Conservation (phyloP, 2,329 filamentous ascomycete species). For the Acarospora socialis region DNA sequence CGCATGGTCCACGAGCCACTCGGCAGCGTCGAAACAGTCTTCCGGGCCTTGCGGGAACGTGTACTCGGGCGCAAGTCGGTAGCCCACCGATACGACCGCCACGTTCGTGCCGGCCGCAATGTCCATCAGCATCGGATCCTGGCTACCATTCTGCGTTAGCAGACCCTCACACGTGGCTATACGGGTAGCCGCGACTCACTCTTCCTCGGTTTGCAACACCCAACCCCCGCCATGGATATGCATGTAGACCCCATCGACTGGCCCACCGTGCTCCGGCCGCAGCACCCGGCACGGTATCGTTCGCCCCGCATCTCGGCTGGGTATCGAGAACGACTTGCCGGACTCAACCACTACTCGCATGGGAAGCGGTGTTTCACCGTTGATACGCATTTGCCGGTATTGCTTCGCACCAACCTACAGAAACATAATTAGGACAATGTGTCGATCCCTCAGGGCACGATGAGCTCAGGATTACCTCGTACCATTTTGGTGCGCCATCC, state of each 20-base stretch:
- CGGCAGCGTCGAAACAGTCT: slow-evolving; percentile 43
- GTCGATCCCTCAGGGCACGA: background rate
- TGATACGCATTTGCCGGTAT: slow-evolving; percentile 40
- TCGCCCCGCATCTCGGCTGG: slow-evolving; percentile 37
- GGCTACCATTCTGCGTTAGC: slow-evolving; percentile 17
- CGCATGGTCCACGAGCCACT: slow-evolving; percentile 37
- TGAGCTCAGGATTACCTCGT: slow-evolving; percentile 26
- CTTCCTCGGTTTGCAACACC: slow-evolving; percentile 21
- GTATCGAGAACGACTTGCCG: slow-evolving; percentile 34
- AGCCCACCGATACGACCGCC: slow-evolving; percentile 41
- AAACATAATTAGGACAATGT: slow-evolving; percentile 2
- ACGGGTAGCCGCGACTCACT: slow-evolving; percentile 19
- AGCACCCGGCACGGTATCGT: slow-evolving; percentile 40
- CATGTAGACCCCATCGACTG: slow-evolving; percentile 32
- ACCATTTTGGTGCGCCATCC: slow-evolving; percentile 35
- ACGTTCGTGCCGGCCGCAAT: slow-evolving; percentile 36
- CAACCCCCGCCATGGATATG: slow-evolving; percentile 43
- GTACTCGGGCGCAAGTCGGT: slow-evolving; percentile 45
- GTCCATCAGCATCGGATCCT: slow-evolving; percentile 34
- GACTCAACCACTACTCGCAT: slow-evolving; percentile 31
- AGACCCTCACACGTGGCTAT: slow-evolving; percentile 13
- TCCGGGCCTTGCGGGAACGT: slow-evolving; percentile 41
- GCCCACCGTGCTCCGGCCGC: slow-evolving; percentile 31
- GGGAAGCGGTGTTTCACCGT: slow-evolving; percentile 39
- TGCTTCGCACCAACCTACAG: slow-evolving; percentile 36